Percentiles rank a stretch among this genome's conserved stretches.
phyloP scores from a whole-genome alignment of 1,139 yeast genomes.

The Suhomyces guaymorum region DNA sequence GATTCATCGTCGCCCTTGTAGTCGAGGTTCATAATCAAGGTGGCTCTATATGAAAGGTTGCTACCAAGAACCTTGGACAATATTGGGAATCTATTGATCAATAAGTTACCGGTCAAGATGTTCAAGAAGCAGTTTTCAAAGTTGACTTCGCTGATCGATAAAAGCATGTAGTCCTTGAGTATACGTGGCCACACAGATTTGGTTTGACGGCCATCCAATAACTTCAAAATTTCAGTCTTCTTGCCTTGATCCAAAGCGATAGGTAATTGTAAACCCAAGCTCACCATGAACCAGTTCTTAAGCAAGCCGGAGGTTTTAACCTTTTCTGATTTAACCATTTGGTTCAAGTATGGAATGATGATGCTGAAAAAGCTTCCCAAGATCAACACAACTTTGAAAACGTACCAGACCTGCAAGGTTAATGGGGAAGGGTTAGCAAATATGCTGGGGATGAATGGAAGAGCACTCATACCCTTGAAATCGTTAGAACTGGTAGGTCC shows the following conservation, averaged over 20 bases:
- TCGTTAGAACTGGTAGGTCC: conserved; percentile 26
- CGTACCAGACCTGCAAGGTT: conserved; percentile 28
- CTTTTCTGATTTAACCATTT: conserved; percentile 5
- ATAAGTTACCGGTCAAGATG: conserved; percentile 32
- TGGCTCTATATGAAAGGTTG: conserved; percentile 30
- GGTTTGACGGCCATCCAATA: conserved; percentile 26
- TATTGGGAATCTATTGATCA: conserved; percentile 25
- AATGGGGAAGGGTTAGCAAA: conserved; percentile 28
- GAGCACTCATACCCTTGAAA: conserved; percentile 41
- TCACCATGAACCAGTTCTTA: conserved; percentile 29
- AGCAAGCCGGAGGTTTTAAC: conserved; percentile 5
- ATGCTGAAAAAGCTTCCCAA: conserved; percentile 29
- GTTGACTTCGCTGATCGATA: conserved; percentile 34
- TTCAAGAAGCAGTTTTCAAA: conserved; percentile 41
- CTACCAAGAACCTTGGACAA: conserved; percentile 24
- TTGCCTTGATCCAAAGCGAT: conserved; percentile 19
- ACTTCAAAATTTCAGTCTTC: conserved; percentile 22
- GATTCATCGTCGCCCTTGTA: conserved; percentile 30
- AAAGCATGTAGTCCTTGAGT: conserved; percentile 30
- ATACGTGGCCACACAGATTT: conserved; percentile 19
- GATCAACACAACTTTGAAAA: conserved; percentile 29
- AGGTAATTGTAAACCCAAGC: conserved; percentile 36
- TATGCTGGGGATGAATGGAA: conserved; percentile 35
- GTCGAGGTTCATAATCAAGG: conserved; percentile 33
- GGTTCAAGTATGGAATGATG: conserved; percentile 25